Base-by-base conservation (phyloP, 2,329 filamentous ascomycete species). In the Penicillium aurantiogriseum region DNA sequence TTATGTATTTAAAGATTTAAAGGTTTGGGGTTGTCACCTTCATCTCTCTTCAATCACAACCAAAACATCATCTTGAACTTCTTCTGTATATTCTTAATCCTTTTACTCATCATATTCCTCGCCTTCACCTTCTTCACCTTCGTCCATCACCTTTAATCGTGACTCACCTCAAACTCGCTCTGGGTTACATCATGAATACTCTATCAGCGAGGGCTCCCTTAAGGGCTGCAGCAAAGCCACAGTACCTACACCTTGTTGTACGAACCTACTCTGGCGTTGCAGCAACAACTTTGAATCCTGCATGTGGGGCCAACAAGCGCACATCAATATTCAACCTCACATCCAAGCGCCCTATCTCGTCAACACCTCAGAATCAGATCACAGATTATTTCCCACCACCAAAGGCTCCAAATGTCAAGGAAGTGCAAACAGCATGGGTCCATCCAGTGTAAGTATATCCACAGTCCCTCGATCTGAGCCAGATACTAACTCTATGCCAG, bases 381-480 rank as follows among this genome's bases (percentile, higher is more conserved):
- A 74, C 75, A 42, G 76, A 79, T 53, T 85, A 87, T 74, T 89
- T 89, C 65, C 86, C 87, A 1, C 71, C 76, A 52, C 27, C 75
- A 60, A 83, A 82, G 65, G 87, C 85, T 3, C 76, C 81, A 21
- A 79, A 82, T 56, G 88, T 90, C 69, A 80, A 83, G 42, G 80
- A 79, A 57, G 88, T 88, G 0, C 81, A 82, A 17, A 79, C 88
- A 6, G 83, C 87, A 60, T 92, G 88, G 88, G 82, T 82, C 33
- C 88, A 90, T 69, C 87, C 86, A 59, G 83, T 79, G 75, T 79
- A 75, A 59, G 75, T 59, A 39, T 21, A 23, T 29, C 33, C 10
- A 10, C 10, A 43, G 15, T 6, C n/a, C 19, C 5, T 11, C 10
- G 1, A 1, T n/a, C 21, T 38, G 39, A 47, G 5, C 25, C 43